Evolutionary conservation across 441 rosid genomes (phyloP), one percentile per base, ranked within the genome.

Genomic region (Populus hybrid): DNA sequence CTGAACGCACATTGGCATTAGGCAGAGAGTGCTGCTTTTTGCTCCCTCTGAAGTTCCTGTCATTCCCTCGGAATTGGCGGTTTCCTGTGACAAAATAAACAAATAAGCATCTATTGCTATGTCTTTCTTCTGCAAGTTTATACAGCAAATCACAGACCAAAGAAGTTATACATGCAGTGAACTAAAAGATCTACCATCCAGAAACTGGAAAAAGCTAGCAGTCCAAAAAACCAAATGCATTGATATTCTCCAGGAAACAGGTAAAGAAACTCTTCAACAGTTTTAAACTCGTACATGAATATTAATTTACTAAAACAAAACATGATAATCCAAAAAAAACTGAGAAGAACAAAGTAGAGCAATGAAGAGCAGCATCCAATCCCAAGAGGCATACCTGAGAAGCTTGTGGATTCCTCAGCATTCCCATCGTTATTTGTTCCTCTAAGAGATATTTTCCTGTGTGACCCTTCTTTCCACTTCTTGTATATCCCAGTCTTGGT

Each of bases 401-500:
- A 75, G 83, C 82, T 83, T 69, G 83, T 63, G 67, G 85, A 67
- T 16, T 79, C 89, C 26, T 74, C 92, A 70, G 78, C 84, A 81
- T 85, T 81, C 32, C 85, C 90, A 10, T 88, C 97, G 30, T 76
- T 38, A 68, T 71, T 71, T 7, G 84, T 75, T 81, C 92, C 91
- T 83, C 61, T 90, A 72, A 86, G 78, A 81, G 85, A 91, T 26
- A 86, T 92, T 73, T 83, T 87, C 81, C 74, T 86, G 83, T 95
- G 98, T 30, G 95, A 85, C 72, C 59, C 84, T 35, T 90, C 93
- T 83, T 93, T 88, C 98, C 98, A 96, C 84, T 83, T 94, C 86
- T 93, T 89, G 92, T 96, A 96, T 78, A 94, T 90, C 73, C 98
- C 99, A 50, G 93, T 90, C 81, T 86, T 94, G 68, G 70, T 83